Conservation (phyloP, 495 filamentous ascomycete genomes). For the Melanomma pulvis-pyrius region DNA sequence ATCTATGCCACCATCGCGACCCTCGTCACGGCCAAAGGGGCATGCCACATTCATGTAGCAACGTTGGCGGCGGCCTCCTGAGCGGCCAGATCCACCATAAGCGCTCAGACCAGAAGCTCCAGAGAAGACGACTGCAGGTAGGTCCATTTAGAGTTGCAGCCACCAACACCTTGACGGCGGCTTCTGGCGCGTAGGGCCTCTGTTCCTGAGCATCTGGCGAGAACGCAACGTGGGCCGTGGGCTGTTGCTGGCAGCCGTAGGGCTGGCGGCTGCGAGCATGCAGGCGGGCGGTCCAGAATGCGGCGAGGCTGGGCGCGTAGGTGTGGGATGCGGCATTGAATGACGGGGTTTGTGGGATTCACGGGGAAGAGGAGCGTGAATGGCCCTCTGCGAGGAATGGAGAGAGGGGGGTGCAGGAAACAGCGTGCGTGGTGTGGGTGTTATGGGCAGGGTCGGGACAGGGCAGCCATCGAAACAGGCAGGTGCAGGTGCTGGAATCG, state of each 20-base stretch:
- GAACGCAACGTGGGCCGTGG: background rate
- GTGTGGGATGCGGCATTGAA: background rate
- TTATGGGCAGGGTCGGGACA: no score
- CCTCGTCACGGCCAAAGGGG: background rate
- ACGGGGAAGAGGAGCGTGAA: no score
- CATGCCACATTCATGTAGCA: background rate
- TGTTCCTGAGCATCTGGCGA: background rate
- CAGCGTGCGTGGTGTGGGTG: no score
- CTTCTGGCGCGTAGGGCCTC: background rate
- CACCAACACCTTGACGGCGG: conserved; percentile 23
- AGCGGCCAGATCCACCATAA: conserved; percentile 14
- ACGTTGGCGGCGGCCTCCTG: background rate
- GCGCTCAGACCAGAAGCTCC: conserved; percentile 9
- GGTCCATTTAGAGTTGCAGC: conserved; percentile 34
- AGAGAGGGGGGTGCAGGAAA: no score
- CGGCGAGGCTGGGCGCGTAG: background rate
- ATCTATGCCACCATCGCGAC: background rate
- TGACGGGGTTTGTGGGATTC: background rate
- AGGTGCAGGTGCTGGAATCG: no score
- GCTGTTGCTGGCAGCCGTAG: background rate
- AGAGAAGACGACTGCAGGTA: conserved; percentile 4
- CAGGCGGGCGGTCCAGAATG: background rate
- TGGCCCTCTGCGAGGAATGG: no score
- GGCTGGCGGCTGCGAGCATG: conserved; percentile 2
- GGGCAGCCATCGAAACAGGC: no score